Evolutionary conservation across 768 basidiomycete species (phyloP), one percentile per base, ranked within the genome.

Genomic region (Floccularia luteovirens): DNA sequence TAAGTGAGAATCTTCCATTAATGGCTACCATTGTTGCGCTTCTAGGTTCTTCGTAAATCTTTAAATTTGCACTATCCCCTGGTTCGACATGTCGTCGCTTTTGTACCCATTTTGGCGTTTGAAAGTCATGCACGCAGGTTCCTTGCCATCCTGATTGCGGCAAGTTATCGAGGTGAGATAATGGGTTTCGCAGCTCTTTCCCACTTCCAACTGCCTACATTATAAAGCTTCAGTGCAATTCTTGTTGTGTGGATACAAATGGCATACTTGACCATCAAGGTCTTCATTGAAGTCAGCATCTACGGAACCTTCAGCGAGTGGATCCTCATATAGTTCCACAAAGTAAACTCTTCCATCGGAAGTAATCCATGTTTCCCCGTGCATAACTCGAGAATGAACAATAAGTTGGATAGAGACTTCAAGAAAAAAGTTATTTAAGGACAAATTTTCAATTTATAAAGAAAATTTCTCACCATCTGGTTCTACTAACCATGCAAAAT

Each of bases 261-360:
- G 24, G 36, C 39, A 41, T 46, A 59, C 56, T 45, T 53, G 48
- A 30, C 28, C 16, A 16, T 50, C 42, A 20, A 52, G 48, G 2
- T 57, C 55, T 31, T 52, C 50, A 16, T 43, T 31, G 36, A 44
- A 22, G 46, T 48, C 36, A 41, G 42, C 19, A 19, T 53, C 44
- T 10, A 52, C 42, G 13, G 48, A 43, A 36, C 44, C 50, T 22
- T 49, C 53, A 21, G 43, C 41, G 13, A 48, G 60, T 33, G 52
- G 48, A 38, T 51, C 61, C 45, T 78, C 77, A 36, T 66, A 64
- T 17, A 89, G 62, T 42, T 75, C 76, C 5, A 87, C 86, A 46
- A 89, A 74, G 53, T 91, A 91, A 7, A 74, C 85, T 51, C 87
- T 64, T 27, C 89, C 89, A 45, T 91, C 89, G 4, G 85, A 87